These are phyloP conservation scores for Prunus persica DNA, from an alignment of 306 rosid species.

Conservation along the genomic window DNA sequence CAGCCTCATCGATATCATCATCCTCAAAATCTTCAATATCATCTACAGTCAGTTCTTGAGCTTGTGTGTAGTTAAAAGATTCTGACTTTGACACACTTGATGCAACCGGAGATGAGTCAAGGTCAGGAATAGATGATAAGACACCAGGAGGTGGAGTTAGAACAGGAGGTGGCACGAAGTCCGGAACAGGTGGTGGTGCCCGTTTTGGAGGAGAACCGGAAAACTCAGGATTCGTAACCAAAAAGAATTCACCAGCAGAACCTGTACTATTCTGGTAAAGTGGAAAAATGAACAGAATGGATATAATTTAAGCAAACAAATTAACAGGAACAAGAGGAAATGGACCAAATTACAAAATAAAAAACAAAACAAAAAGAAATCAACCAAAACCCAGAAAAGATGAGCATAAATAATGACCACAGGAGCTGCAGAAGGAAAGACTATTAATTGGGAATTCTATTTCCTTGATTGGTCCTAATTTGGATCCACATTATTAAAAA, in stretches of 20 bases:
- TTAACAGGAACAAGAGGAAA: constrained; percentile 10
- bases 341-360: neutral
- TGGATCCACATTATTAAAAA: neutral
- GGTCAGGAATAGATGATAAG: constrained; percentile 40
- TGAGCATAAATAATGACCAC: neutral
- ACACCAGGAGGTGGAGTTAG: constrained; percentile 39
- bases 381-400: neutral
- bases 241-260: constrained; percentile 79
- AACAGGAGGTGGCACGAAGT: constrained; percentile 32
- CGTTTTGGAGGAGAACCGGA: constrained; percentile 95
- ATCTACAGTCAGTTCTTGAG: constrained; percentile 81
- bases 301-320: constrained; percentile 18
- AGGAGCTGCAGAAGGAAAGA: neutral
- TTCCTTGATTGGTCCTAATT: neutral
- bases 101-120: constrained; percentile 44
- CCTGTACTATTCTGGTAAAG: constrained; percentile 75
- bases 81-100: constrained; percentile 69
- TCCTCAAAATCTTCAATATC: constrained; percentile 96
- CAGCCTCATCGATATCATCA: constrained; percentile 45
- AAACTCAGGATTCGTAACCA: constrained; percentile 70
- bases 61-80: constrained; percentile 72
- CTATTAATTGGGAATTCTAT: neutral
- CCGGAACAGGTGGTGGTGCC: constrained; percentile 76
- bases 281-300: constrained; percentile 25
- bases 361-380: neutral